A percentile compares a stretch with the other conserved stretches of the same genome.
These are phyloP conservation scores for Aegilops longissima DNA, from an alignment of 176 grass and related monocot species.

Conservation along the genomic window DNA sequence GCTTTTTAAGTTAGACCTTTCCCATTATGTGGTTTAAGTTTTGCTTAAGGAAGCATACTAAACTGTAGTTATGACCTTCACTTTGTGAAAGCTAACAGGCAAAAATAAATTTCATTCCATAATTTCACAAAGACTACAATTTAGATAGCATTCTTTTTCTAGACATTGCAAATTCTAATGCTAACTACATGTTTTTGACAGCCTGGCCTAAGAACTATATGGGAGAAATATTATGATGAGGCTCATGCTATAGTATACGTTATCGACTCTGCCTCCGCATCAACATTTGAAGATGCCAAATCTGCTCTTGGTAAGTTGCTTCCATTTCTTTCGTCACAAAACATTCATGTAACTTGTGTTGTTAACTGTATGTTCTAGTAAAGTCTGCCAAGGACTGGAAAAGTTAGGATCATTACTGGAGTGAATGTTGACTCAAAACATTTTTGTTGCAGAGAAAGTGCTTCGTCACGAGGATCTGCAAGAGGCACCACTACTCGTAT, in stretches of 20 bases:
- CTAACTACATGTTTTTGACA: conserved; percentile 38
- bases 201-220: conserved; percentile 90
- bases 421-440: not conserved
- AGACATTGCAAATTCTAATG: not conserved
- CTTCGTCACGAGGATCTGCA: conserved; percentile 80
- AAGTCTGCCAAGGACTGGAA: conserved; percentile 12
- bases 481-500: conserved; percentile 83
- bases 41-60: not conserved
- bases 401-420: conserved; percentile 4
- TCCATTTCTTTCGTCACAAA: conserved; percentile 32
- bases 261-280: conserved; percentile 77
- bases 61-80: not conserved
- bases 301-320: conserved; percentile 78
- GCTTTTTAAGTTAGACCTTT: conserved; percentile 8
- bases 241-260: conserved; percentile 97
- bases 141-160: not conserved
- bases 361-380: conserved; percentile 13
- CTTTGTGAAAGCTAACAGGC: not conserved
- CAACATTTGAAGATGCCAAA: conserved; percentile 88
- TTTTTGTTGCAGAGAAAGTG: conserved; percentile 75
- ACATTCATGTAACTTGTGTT: not conserved
- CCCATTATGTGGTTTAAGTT: not conserved
- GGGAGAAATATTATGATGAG: conserved; percentile 99
- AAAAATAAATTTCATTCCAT: not conserved
- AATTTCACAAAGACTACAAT: not conserved